Percentiles rank a stretch among this genome's conserved stretches.
phyloP scores from a whole-genome alignment of 805 yeast species.

The Debaryomyces prosopidis region DNA sequence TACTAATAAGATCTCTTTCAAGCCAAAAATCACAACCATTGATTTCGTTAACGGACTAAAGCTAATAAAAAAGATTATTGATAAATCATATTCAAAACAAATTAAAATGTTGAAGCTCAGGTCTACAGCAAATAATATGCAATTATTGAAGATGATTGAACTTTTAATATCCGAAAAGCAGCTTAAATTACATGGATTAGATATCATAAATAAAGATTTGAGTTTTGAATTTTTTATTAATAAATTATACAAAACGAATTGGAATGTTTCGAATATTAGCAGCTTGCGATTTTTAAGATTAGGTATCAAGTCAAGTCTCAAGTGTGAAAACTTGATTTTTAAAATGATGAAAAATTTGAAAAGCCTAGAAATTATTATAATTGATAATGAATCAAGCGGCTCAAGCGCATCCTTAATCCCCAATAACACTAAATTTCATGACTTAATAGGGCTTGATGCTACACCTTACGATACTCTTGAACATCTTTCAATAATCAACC shows the following conservation, averaged over 20 bases:
- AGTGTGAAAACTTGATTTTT: constrained; percentile 19
- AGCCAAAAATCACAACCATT: constrained; percentile 20
- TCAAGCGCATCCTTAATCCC: constrained; percentile 19
- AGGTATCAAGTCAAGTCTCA: constrained; percentile 25
- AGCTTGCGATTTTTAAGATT: constrained; percentile 22
- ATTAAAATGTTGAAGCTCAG: constrained; percentile 21
- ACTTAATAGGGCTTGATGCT: not conserved
- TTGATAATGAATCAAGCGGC: constrained; percentile 17
- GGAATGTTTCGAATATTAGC: constrained; percentile 25
- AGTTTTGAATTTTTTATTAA: constrained; percentile 24
- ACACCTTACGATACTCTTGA: constrained; percentile 11
- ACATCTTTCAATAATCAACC: constrained; percentile 25
- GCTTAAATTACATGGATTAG: constrained; percentile 22
- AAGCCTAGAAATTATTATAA: constrained; percentile 20
- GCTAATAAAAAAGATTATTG: constrained; percentile 25
- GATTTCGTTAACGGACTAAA: constrained; percentile 32
- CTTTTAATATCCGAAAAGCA: constrained; percentile 22
- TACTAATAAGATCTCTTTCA: constrained; percentile 18
- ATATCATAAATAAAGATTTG: constrained; percentile 25
- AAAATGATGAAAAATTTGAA: constrained; percentile 23
- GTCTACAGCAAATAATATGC: constrained; percentile 19
- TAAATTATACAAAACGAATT: constrained; percentile 23
- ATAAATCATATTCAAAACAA: constrained; percentile 13
- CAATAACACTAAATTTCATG: constrained; percentile 12
- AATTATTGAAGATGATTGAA: constrained; percentile 29